Conservation (phyloP, 169 alveolate genomes). For the Perkinsus marinus region DNA sequence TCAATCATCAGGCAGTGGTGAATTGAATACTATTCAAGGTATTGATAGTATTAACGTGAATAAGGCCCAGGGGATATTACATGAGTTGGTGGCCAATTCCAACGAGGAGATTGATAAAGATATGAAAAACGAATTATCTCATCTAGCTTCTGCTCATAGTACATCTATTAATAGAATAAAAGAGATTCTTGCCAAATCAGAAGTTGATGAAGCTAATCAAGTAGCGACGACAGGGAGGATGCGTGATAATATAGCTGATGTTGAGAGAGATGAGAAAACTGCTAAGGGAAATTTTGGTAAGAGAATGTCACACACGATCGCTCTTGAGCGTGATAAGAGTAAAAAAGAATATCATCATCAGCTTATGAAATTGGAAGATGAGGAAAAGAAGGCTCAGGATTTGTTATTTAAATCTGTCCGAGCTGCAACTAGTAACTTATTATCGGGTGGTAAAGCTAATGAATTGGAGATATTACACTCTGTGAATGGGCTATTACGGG, state of each 20-base stretch:
- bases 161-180: neutral
- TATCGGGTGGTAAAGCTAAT: neutral
- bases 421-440: neutral
- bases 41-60: neutral
- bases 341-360: neutral
- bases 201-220: neutral
- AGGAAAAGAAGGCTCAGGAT: neutral
- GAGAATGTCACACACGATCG: neutral
- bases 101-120: neutral
- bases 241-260: neutral
- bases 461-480: neutral
- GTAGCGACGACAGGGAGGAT: neutral
- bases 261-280: neutral
- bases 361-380: neutral
- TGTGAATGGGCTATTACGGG: neutral
- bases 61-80: neutral
- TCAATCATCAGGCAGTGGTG: neutral
- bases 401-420: neutral
- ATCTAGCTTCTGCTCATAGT: neutral
- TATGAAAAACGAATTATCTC: neutral
- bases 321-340: neutral
- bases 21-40: neutral
- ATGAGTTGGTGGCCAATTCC: neutral
- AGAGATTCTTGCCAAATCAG: neutral
- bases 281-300: neutral